A percentile compares a stretch with the other conserved stretches of the same genome.
phyloP scores from a whole-genome alignment of 2,329 filamentous ascomycete genomes.

The Didymellaceae sp. region DNA sequence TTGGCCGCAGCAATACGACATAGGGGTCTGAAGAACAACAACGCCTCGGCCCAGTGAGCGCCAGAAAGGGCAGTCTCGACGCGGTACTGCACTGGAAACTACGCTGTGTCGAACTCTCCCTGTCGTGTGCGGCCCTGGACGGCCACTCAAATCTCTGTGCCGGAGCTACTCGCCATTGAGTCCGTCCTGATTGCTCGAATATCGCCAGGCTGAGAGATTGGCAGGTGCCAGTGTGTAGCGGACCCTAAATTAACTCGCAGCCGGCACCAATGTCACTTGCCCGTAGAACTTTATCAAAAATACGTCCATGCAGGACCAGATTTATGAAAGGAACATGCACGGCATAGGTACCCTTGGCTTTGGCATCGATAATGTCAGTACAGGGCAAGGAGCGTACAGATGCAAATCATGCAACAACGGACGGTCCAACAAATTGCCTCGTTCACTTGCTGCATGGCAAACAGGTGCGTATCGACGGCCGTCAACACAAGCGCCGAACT shows the following conservation, averaged over 20 bases:
- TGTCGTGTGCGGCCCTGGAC: not conserved
- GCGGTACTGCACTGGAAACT: too few species aligned
- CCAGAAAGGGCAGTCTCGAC: slow-evolving; percentile 8
- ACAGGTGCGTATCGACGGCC: slow-evolving; percentile 1
- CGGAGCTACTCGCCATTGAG: not conserved
- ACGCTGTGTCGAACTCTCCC: slow-evolving; percentile 4
- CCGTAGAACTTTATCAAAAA: slow-evolving; percentile 12
- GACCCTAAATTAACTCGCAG: slow-evolving; percentile 26
- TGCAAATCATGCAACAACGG: slow-evolving; percentile 17
- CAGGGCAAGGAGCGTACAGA: slow-evolving; percentile 21
- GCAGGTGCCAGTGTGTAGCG: slow-evolving; percentile 22
- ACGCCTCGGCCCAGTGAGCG: slow-evolving; percentile 23
- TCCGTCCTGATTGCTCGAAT: slow-evolving; percentile 15
- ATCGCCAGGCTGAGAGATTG: slow-evolving; percentile 26
- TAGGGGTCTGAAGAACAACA: slow-evolving; percentile 12
- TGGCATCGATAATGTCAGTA: slow-evolving; percentile 30
- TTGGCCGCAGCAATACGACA: slow-evolving; percentile 19
- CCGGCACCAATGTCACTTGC: slow-evolving; percentile 24
- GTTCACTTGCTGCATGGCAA: not conserved
- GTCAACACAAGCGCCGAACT: slow-evolving; percentile 30
- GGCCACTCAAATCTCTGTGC: not conserved
- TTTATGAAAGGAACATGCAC: slow-evolving; percentile 14
- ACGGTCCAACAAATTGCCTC: slow-evolving; percentile 13
- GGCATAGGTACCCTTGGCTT: slow-evolving; percentile 4
- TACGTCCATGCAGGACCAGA: slow-evolving; percentile 12